A percentile compares a stretch with the other conserved stretches of the same genome.
Conservation (phyloP, 257 asterid genomes). For the Fraxinus cuspidata region DNA sequence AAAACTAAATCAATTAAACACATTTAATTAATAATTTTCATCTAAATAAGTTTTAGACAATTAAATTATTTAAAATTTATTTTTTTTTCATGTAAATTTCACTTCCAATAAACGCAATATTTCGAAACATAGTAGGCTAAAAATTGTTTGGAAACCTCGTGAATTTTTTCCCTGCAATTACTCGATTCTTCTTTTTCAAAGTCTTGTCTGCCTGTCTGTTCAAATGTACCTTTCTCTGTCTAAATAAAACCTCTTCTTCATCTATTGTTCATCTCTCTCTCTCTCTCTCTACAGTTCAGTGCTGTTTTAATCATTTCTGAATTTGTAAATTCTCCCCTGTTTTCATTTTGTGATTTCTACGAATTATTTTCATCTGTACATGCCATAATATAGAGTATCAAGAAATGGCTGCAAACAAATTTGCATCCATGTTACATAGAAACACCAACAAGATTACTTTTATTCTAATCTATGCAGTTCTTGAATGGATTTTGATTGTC, state of each 20-base stretch:
- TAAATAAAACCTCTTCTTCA: constrained; percentile 28
- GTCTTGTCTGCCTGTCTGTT: constrained; percentile 60
- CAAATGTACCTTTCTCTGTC: constrained; percentile 40
- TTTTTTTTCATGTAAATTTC: too few species aligned
- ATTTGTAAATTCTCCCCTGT: not conserved
- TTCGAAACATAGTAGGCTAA: not conserved
- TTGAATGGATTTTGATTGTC: constrained; percentile 80
- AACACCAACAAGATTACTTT: constrained; percentile 70
- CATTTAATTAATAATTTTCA: too few species aligned
- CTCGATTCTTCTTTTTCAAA: constrained; percentile 33
- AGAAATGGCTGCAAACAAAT: constrained; percentile 85
- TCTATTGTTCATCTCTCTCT: constrained; percentile 7
- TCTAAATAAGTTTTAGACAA: too few species aligned
- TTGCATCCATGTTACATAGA: constrained; percentile 79
- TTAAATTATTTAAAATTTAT: too few species aligned
- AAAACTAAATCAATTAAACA: too few species aligned
- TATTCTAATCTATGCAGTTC: constrained; percentile 72
- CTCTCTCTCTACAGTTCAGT: constrained; percentile 15
- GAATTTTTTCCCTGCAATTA: not conserved
- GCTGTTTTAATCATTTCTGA: not conserved
- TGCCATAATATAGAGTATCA: constrained; percentile 22
- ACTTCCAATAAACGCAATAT: not conserved
- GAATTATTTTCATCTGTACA: constrained; percentile 29
- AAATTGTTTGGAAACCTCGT: too few species aligned
- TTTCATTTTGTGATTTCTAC: not conserved